Base-by-base conservation (phyloP, 2,329 filamentous ascomycete genomes). In the Malbranchea zuffiana region DNA sequence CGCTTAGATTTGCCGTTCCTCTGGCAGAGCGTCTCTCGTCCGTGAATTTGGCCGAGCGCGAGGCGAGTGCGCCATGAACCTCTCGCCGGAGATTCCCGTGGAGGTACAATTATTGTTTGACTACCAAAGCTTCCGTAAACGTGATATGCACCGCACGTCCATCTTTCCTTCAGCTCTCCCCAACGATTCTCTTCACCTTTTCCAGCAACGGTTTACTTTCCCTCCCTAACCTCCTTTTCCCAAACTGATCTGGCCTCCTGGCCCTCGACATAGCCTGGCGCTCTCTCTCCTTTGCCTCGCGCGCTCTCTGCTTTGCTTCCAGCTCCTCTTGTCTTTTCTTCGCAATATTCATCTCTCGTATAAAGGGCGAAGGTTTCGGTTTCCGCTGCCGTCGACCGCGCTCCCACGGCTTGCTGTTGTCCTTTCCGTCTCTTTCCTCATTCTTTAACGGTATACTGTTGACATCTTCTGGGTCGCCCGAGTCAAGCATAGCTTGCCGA, bases 161-260 rank as follows among this genome's bases (percentile, higher is more conserved):
- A 24, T 20, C 18, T n/a, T n/a, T 10, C 15, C 11, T 20, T 42
- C 44, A 54, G 5, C 42, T 45, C 35, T 61, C 50, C 2, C 66
- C 69, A 44, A 90, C 72, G 59, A 92, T 66, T 54, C 69, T 77
- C 67, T 80, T 79, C 21, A 88, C 80, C 61, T 79, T 83, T 51
- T 85, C 80, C 39, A 94, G 63, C 49, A 94, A 50, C 24, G 88
- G 69, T 21, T 71, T 72, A 50, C 85, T 87, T 66, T 93, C 85
- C 43, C 83, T 71, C 1, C 86, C 86, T 32, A 94, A 59, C 62
- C 84, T 87, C 57, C 80, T 73, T 62, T 82, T 78, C 7, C 83
- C 83, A 56, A 80, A 74, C 49, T 68, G 61, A 23, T 79, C 75
- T 8, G 74, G 75, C 23, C 65, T 66, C 48, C 66, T 65, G 5